These are phyloP conservation scores for Truncatella angustata DNA, from an alignment of 2,329 filamentous ascomycete genomes.

Conservation along the genomic window DNA sequence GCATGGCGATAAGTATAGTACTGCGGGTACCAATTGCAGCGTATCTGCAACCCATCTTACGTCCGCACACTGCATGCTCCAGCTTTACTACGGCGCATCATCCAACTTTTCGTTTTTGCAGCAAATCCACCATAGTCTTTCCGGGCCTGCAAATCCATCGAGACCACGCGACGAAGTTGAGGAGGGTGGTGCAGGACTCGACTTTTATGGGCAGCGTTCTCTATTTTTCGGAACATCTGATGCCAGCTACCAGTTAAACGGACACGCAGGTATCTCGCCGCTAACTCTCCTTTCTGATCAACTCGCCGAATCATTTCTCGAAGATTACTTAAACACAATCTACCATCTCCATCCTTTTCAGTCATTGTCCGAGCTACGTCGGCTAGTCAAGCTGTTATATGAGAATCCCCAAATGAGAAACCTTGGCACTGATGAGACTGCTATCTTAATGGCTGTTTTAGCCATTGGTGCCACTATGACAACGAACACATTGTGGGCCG, in stretches of 20 bases:
- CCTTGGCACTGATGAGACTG: too few species aligned
- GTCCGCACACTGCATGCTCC: too few species aligned
- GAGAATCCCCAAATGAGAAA: background rate
- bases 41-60: too few species aligned
- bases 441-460: background rate
- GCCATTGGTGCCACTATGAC: background rate
- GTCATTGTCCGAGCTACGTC: background rate
- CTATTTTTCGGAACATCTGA: background rate
- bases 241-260: background rate
- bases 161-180: too few species aligned
- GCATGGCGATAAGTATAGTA: too few species aligned
- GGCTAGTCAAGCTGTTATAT: background rate
- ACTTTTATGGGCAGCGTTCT: background rate
- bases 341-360: background rate
- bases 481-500: background rate
- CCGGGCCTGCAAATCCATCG: background rate
- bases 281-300: background rate
- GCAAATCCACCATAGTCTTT: background rate
- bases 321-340: background rate
- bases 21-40: too few species aligned
- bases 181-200: background rate
- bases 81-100: background rate
- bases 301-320: background rate
- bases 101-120: background rate
- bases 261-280: background rate